Evolutionary conservation across 805 yeast species (phyloP).

Genomic region (Ogataea salicorniae): DNA sequence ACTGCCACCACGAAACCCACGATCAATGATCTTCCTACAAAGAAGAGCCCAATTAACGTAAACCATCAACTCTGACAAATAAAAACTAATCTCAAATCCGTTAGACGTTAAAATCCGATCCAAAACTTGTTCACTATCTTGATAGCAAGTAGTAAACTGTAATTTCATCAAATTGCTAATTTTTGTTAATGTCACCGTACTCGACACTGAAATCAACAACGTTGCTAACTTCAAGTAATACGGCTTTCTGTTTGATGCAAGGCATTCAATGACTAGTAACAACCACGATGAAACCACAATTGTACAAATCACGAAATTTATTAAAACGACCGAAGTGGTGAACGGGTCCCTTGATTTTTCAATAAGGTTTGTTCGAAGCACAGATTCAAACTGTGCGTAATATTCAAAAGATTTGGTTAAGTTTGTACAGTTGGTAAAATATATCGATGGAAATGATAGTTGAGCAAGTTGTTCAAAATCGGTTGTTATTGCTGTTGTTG

Average conservation of each 20-base stretch:
- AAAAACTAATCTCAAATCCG: conserved; percentile 34
- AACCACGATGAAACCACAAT: conserved; percentile 66
- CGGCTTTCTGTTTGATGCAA: conserved; percentile 57
- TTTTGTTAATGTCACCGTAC: conserved; percentile 45
- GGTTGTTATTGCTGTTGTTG: too few species aligned
- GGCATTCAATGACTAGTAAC: conserved; percentile 49
- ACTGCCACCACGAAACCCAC: neutral
- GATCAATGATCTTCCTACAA: conserved; percentile 8
- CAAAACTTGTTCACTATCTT: conserved; percentile 44
- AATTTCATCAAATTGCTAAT: conserved; percentile 40
- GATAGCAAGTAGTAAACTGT: conserved; percentile 50
- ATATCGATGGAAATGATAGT: conserved; percentile 35
- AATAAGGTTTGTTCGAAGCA: neutral
- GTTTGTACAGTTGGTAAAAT: conserved; percentile 40
- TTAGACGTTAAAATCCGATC: conserved; percentile 33
- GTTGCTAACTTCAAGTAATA: conserved; percentile 52
- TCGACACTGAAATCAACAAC: conserved; percentile 47
- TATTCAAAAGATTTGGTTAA: neutral
- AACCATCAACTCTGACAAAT: conserved; percentile 39
- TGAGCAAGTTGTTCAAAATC: neutral
- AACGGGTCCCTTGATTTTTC: conserved; percentile 30
- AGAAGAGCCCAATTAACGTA: conserved; percentile 42
- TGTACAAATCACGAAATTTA: conserved; percentile 49
- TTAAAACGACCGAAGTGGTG: conserved; percentile 34
- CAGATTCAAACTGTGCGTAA: neutral